Conservation (phyloP, 2,329 filamentous ascomycete genomes). For the Rutstroemia sp. region DNA sequence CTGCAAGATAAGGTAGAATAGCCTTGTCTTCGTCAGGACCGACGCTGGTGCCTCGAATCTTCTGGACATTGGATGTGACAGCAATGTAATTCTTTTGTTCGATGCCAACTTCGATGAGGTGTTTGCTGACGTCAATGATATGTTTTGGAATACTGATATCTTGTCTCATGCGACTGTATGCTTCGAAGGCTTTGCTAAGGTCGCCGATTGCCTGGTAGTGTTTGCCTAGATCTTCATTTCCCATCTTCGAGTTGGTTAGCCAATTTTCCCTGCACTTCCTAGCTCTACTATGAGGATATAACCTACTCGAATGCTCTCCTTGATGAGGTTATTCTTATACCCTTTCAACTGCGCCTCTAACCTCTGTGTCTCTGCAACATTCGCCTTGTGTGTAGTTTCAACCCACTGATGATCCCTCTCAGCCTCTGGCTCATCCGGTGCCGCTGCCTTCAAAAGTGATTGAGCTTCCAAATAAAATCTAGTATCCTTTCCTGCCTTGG, state of each 20-base stretch:
- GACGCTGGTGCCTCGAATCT: constrained; percentile 48
- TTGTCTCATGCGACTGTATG: constrained; percentile 81
- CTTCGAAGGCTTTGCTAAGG: constrained; percentile 62
- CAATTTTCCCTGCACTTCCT: neutral
- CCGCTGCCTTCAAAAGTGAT: constrained; percentile 53
- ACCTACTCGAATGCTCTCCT: constrained; percentile 85
- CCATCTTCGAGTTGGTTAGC: constrained; percentile 56
- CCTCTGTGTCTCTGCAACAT: constrained; percentile 63
- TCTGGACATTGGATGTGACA: constrained; percentile 57
- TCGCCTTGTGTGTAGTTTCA: constrained; percentile 56
- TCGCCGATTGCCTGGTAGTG: constrained; percentile 77
- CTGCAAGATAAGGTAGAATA: constrained; percentile 44
- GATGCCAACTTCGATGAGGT: constrained; percentile 67
- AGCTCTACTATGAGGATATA: neutral
- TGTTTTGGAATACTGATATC: constrained; percentile 81
- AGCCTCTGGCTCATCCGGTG: constrained; percentile 62
- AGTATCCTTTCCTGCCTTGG: constrained; percentile 70
- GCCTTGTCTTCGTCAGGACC: constrained; percentile 38
- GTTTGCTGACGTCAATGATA: constrained; percentile 72
- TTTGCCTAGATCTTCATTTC: constrained; percentile 82
- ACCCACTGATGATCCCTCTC: constrained; percentile 66
- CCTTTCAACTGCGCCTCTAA: constrained; percentile 79
- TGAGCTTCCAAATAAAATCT: constrained; percentile 62
- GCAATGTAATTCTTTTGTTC: constrained; percentile 72
- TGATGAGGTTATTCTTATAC: constrained; percentile 95